Evolutionary conservation across 495 filamentous ascomycete species (phyloP).

Genomic region (Penicillium macrosclerotiorum): DNA sequence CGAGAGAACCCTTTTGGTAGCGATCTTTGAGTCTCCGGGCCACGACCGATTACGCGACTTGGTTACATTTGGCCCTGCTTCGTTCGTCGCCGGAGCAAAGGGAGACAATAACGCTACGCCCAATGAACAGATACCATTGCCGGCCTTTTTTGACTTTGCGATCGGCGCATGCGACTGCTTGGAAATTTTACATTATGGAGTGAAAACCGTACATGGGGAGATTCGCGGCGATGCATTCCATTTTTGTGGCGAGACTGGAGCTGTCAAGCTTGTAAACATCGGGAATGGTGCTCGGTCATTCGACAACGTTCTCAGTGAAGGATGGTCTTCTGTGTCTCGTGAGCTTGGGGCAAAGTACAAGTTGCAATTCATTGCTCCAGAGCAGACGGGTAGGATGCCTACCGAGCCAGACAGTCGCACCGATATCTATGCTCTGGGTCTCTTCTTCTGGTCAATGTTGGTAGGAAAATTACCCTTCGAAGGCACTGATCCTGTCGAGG

Average conservation of each 20-base stretch:
- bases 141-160: constrained; percentile 81
- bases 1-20: constrained; percentile 61
- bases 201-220: constrained; percentile 82
- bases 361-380: constrained; percentile 82
- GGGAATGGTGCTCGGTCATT: constrained; percentile 82
- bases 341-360: constrained; percentile 82
- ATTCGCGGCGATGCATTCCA: constrained; percentile 86
- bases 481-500: constrained; percentile 75
- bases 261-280: constrained; percentile 77
- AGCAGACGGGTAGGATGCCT: constrained; percentile 87
- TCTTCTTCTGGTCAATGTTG: constrained; percentile 83
- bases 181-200: constrained; percentile 81
- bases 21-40: constrained; percentile 77
- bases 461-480: constrained; percentile 75
- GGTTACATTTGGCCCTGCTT: constrained; percentile 74
- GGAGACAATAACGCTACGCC: constrained; percentile 49
- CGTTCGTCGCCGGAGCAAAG: constrained; percentile 53
- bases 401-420: constrained; percentile 86
- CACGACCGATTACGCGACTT: constrained; percentile 67
- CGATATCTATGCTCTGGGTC: constrained; percentile 84
- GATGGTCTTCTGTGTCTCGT: constrained; percentile 76
- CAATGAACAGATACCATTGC: constrained; percentile 61
- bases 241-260: constrained; percentile 62
- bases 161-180: constrained; percentile 81
- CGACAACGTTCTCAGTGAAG: constrained; percentile 80